Percentiles rank a stretch among this genome's conserved stretches.
These are phyloP conservation scores for Arthrocladium fulminans DNA, from an alignment of 2,329 filamentous ascomycete genomes.

Conservation along the genomic window DNA sequence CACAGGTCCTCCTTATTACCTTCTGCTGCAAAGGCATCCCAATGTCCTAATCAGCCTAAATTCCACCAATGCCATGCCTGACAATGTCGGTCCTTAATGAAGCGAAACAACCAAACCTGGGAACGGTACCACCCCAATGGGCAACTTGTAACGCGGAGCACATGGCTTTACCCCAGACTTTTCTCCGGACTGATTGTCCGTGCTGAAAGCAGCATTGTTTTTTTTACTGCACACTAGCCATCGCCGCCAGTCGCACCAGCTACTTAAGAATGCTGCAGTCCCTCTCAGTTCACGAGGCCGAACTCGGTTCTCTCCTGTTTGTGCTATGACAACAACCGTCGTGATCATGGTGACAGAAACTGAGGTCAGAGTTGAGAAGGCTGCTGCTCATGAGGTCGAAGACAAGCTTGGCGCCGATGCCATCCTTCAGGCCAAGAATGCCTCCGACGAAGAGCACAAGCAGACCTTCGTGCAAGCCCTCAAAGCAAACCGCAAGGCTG, in stretches of 20 bases:
- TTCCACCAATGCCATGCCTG: background rate
- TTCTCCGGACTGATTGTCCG: background rate
- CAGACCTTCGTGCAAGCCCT: conserved; percentile 54
- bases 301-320: background rate
- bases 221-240: background rate
- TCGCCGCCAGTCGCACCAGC: background rate
- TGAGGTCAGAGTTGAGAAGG: conserved; percentile 1
- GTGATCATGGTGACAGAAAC: background rate
- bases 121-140: background rate
- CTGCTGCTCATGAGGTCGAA: conserved; percentile 3
- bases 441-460: conserved; percentile 42
- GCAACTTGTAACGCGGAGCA: background rate
- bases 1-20: too few species aligned
- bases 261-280: background rate
- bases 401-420: background rate
- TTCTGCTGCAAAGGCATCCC: too few species aligned
- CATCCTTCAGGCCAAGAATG: background rate
- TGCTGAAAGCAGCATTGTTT: background rate
- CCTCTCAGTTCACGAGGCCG: background rate
- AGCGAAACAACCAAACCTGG: background rate
- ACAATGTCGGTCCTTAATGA: background rate
- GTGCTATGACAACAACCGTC: background rate
- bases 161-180: background rate
- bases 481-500: conserved; percentile 74
- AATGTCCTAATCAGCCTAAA: background rate